A percentile compares a stretch with the other conserved stretches of the same genome.
These are phyloP conservation scores for Penicillium expansum DNA, from an alignment of 2,329 filamentous ascomycete species.

Conservation along the genomic window DNA sequence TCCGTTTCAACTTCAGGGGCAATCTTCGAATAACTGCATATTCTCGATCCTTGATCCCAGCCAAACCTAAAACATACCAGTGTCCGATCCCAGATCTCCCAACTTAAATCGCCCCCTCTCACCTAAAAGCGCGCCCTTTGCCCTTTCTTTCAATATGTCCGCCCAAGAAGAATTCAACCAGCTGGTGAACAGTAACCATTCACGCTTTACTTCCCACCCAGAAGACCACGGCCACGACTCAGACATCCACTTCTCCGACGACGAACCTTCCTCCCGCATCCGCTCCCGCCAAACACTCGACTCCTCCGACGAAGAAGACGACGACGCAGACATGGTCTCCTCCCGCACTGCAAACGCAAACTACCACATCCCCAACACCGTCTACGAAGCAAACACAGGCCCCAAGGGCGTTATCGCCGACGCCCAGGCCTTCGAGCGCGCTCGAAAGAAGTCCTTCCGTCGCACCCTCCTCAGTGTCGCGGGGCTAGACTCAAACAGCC, in stretches of 20 bases:
- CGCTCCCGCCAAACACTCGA: conserved; percentile 20
- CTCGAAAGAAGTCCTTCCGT: conserved; percentile 48
- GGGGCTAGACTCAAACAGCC: conserved; percentile 31
- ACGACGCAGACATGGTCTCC: conserved; percentile 31
- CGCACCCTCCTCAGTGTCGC: conserved; percentile 41
- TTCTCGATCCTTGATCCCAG: background rate
- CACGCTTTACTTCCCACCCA: conserved; percentile 39
- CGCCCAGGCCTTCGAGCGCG: conserved; percentile 50
- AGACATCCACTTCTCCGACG: conserved; percentile 26
- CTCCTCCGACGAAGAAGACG: conserved; percentile 35
- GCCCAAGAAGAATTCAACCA: conserved; percentile 50
- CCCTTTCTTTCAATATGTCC: conserved; percentile 38
- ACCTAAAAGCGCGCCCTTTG: conserved; percentile 8
- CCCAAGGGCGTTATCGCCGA: conserved; percentile 54
- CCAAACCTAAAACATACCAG: background rate
- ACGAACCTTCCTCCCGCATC: conserved; percentile 21
- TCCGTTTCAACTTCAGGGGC: conserved; percentile 18
- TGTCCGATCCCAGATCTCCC: background rate
- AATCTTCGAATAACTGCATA: background rate
- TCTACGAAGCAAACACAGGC: conserved; percentile 51
- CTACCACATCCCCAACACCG: conserved; percentile 46
- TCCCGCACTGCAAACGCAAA: conserved; percentile 33
- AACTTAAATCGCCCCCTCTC: conserved; percentile 13
- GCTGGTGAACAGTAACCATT: conserved; percentile 40
- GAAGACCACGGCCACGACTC: conserved; percentile 41